A percentile compares a stretch with the other conserved stretches of the same genome.
Evolutionary conservation across 2,329 filamentous ascomycete species (phyloP).

Genomic region (Leptographium galeiforme): DNA sequence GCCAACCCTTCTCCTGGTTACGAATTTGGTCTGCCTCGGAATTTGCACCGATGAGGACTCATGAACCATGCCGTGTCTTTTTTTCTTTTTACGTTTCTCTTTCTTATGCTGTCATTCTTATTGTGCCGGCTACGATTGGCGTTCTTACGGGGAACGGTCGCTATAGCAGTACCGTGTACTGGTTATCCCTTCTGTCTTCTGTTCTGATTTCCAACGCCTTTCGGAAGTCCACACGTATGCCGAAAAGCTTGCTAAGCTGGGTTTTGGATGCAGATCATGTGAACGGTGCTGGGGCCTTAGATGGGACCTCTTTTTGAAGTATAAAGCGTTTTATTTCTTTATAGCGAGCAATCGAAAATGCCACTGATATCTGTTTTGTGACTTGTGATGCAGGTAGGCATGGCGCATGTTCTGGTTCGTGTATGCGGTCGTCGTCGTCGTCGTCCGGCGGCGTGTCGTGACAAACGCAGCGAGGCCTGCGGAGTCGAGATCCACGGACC

Average conservation of each 20-base stretch:
- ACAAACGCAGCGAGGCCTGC: too few species aligned
- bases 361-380: too few species aligned
- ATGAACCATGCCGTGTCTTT: not conserved
- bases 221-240: not conserved
- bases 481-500: too few species aligned
- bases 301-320: not conserved
- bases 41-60: not conserved
- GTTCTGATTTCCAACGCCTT: not conserved
- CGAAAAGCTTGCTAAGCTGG: not conserved
- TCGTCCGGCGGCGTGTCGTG: not conserved
- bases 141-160: constrained; percentile 2
- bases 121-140: constrained; percentile 1
- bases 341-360: too few species aligned
- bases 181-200: not conserved
- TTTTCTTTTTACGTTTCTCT: not conserved
- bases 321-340: not conserved
- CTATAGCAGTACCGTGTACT: not conserved
- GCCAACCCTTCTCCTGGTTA: not conserved
- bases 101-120: not conserved
- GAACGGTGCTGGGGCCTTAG: not conserved
- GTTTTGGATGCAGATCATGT: not conserved
- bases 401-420: too few species aligned
- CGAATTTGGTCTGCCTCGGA: not conserved
- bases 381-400: too few species aligned
- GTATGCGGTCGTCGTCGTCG: not conserved